Evolutionary conservation across 192 early-diverging fungal species (phyloP), one percentile per base, ranked within the genome.

Genomic region (Coemansia sp.): DNA sequence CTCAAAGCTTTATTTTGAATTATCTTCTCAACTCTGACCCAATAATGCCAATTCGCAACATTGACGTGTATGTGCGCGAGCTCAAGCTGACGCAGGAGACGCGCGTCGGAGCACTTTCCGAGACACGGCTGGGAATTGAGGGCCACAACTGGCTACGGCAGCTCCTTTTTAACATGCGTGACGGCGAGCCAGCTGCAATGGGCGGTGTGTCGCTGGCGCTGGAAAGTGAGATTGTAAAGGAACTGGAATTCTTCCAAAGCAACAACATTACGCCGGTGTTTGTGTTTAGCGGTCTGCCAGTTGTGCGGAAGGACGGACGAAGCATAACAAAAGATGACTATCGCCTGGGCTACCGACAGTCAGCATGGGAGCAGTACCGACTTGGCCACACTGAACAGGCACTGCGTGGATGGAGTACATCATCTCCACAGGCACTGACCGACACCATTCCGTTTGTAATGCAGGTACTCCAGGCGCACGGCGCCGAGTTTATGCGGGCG

Each of bases 61-160:
- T 81, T 58, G 73, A 81, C n/a, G 69, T 73, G 5, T 80, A 62
- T 24, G 58, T 74, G 22, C 47, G 70, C n/a, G 88, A 90, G 68
- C 69, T 86, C 62, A 81, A 77, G 22, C 74, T 90, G 49, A 57
- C 79, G 56, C 85, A 87, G 65, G 79, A 80, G 29, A 67, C 83
- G 52, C 75, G 88, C 22, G 70, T 91, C 12, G 65, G 83, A 24
- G 69, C 73, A 24, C 83, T 92, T 32, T 79, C 83, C 45, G 88
- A 86, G 38, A 87, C 86, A 27, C 81, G 89, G 24, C 75, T 93
- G 51, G 92, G 92, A 39, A 88, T 93, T 49, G 92, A 93, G 60
- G 92, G 88, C 65, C 85, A 86, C 70, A 81, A 87, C 72, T 93
- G 92, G 92, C 78, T 93, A 39, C 84, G 88, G 51, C 87, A 85